These are phyloP conservation scores for Dictyostelium purpureum DNA, from an alignment of 78 protist species.

Conservation along the genomic window DNA sequence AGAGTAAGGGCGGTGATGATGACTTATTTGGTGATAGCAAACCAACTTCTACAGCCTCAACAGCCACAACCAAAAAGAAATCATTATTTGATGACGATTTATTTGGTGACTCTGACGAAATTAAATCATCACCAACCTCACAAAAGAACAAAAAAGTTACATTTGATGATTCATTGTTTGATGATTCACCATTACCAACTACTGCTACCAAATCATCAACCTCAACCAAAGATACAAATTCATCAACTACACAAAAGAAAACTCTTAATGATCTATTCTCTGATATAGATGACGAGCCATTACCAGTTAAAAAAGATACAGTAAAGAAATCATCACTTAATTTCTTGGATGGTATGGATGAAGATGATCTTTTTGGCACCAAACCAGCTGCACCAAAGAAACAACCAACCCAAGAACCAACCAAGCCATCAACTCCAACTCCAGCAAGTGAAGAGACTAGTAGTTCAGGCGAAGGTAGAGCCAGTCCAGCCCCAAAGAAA, in stretches of 20 bases:
- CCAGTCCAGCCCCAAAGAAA: slow-evolving; percentile 43
- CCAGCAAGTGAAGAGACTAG: neutral
- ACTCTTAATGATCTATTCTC: slow-evolving; percentile 47
- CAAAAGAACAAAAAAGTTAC: neutral
- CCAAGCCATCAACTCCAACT: neutral
- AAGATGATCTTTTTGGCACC: slow-evolving; percentile 2
- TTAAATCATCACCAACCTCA: neutral
- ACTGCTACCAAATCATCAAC: neutral
- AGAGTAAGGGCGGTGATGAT: slow-evolving; percentile 12
- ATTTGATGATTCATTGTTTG: slow-evolving; percentile 62
- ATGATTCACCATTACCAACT: slow-evolving; percentile 5
- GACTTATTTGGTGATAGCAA: slow-evolving; percentile 1
- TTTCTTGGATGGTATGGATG: slow-evolving; percentile 18
- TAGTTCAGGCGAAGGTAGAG: neutral
- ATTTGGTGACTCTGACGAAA: slow-evolving; percentile 31
- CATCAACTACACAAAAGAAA: slow-evolving; percentile 16
- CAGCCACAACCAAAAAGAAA: neutral
- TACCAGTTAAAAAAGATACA: neutral
- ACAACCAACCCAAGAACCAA: neutral
- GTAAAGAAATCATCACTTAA: neutral
- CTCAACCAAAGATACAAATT: too few species aligned
- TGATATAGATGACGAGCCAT: neutral
- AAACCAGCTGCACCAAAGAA: slow-evolving; percentile 17
- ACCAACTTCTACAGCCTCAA: too few species aligned
- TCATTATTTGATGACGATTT: slow-evolving; percentile 52